Evolutionary conservation across 2,329 filamentous ascomycete genomes (phyloP), one percentile per base, ranked within the genome.

Genomic region (Fusarium sp.): DNA sequence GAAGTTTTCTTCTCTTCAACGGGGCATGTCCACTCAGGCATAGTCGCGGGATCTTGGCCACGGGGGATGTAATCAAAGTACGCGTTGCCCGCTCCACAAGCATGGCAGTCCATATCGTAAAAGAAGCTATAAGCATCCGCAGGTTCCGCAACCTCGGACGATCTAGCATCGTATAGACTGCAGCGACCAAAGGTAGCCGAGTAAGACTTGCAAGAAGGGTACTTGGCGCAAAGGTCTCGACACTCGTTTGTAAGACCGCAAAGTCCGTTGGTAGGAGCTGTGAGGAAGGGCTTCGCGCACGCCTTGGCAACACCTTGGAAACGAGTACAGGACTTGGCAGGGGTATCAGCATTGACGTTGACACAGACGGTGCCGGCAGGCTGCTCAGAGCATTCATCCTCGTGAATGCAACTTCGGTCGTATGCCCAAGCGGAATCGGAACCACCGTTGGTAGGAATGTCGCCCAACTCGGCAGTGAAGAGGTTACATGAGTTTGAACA

Each of bases 181-280:
- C 70, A 73, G 22, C 67, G 67, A 0, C 61, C 59, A 41, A 59
- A 69, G 2, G 69, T 67, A 24, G 65, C 58, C 2, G 58, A 63
- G 44, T 70, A 74, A n/a, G 71, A 74, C 46, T 74, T 74, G 38
- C 71, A 74, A 2, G 58, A 69, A 1, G 71, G 64, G 10, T 74
- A 60, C 40, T 68, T 56, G 24, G 71, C 71, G 15, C 71, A 74
- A 10, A 74, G 44, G 20, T 74, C 71, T 15, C 71, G 69, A 3
- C 71, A 74, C 46, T 74, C 56, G 16, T 59, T 70, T 16, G 53
- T 60, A 0, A 59, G 43, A 24, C 61, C 64, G 10, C 71, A 74
- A 8, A 22, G 30, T 1, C 53, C 58, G 13, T 34, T 59, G 1
- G 69, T 67, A 1, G n/a, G n/a, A 8, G 55, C 47, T 11, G 62